phyloP scores from a whole-genome alignment of 129 eudicot species.

The Arctium minus region DNA sequence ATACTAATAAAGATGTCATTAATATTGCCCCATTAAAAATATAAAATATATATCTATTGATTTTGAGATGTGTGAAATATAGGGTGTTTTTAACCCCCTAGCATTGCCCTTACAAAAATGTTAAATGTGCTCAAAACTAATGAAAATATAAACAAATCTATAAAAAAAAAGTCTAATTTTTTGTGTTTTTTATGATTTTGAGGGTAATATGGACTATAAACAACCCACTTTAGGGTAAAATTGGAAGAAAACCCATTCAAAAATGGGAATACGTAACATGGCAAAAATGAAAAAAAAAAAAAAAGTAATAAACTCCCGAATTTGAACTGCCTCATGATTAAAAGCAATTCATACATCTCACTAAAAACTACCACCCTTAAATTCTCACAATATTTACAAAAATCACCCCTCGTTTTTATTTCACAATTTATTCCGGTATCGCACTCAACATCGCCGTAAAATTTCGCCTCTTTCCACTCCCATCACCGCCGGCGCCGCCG shows the following conservation, averaged over 20 bases:
- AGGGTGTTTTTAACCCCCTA: too few relatives aligned
- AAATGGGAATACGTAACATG: conserved; percentile 11
- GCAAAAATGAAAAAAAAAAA: background rate
- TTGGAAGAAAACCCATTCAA: conserved; percentile 6
- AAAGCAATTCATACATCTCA: conserved; percentile 31
- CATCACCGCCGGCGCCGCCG: conserved; percentile 25
- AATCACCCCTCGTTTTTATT: background rate
- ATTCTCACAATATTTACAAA: conserved; percentile 37
- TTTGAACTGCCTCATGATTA: conserved; percentile 28
- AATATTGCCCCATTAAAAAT: too few relatives aligned
- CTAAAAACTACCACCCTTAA: conserved; percentile 25
- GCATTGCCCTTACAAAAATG: too few relatives aligned
- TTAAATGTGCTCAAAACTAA: background rate
- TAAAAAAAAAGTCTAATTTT: background rate
- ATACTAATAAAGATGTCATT: too few relatives aligned
- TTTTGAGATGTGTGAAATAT: too few relatives aligned
- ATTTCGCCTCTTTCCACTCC: conserved; percentile 41
- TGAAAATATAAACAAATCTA: background rate
- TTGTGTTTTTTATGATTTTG: background rate
- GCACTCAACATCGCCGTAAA: conserved; percentile 53
- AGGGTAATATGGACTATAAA: conserved; percentile 1
- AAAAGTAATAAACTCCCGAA: conserved; percentile 30
- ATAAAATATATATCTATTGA: too few relatives aligned
- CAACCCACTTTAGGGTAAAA: conserved; percentile 26
- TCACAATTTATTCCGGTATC: conserved; percentile 56